A percentile compares a stretch with the other conserved stretches of the same genome.
These are phyloP conservation scores for Begonia fuchsioides DNA, from an alignment of 306 rosid genomes.

Conservation along the genomic window DNA sequence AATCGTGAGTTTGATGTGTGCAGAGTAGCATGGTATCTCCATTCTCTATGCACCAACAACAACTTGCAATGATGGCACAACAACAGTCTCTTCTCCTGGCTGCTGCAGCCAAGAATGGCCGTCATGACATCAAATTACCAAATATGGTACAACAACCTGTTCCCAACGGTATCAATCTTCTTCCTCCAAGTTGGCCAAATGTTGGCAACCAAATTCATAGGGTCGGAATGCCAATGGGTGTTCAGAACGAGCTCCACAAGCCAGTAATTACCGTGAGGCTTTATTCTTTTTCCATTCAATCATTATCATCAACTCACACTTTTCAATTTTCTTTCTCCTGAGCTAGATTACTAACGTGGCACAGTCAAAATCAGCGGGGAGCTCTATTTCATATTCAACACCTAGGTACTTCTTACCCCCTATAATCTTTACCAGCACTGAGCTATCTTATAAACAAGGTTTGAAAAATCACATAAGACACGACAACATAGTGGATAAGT, in stretches of 20 bases:
- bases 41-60: slow-evolving; percentile 83
- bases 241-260: slow-evolving; percentile 43
- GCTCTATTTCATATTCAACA: slow-evolving; percentile 50
- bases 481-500: no score
- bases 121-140: slow-evolving; percentile 30
- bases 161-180: slow-evolving; percentile 31
- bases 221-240: slow-evolving; percentile 34
- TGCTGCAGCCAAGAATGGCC: slow-evolving; percentile 58
- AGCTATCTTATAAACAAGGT: no score
- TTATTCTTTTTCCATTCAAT: background rate
- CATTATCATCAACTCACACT: slow-evolving; percentile 11
- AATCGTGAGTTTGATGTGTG: slow-evolving; percentile 11
- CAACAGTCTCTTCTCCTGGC: slow-evolving; percentile 88
- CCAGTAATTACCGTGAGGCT: no score
- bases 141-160: slow-evolving; percentile 29
- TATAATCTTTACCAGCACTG: no score
- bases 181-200: slow-evolving; percentile 60
- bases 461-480: no score
- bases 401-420: slow-evolving; percentile 39
- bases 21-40: slow-evolving; percentile 87
- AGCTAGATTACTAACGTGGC: slow-evolving; percentile 34
- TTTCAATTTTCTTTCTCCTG: slow-evolving; percentile 21
- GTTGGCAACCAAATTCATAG: slow-evolving; percentile 49
- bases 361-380: slow-evolving; percentile 35
- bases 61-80: slow-evolving; percentile 81